Evolutionary conservation across 2,329 filamentous ascomycete genomes (phyloP).

Genomic region (Fusarium paranaense): DNA sequence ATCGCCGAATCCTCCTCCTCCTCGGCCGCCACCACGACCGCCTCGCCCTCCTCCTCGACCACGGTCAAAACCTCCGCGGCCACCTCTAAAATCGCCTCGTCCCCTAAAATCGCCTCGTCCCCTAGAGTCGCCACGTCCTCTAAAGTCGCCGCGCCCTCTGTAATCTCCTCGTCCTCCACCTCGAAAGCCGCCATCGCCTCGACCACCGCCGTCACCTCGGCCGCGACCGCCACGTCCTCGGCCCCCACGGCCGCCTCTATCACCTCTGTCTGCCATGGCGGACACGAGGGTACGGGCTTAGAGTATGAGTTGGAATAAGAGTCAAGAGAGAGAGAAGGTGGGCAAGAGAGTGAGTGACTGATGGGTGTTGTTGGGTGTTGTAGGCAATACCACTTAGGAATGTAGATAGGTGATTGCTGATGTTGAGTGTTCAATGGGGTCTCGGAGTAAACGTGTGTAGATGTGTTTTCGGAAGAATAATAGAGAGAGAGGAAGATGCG

Average conservation of each 20-base stretch:
- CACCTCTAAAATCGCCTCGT: conserved; percentile 8
- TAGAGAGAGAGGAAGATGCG: not conserved
- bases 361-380: not conserved
- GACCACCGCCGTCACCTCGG: conserved; percentile 17
- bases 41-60: conserved; percentile 41
- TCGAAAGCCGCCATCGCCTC: conserved; percentile 31
- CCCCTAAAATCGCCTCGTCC: not conserved
- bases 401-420: not conserved
- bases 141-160: conserved; percentile 30
- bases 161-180: too few relatives aligned
- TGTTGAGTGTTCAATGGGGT: not conserved
- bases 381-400: not conserved
- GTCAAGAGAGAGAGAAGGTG: not conserved
- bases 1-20: conserved; percentile 12
- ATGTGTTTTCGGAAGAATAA: not conserved
- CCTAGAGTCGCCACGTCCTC: conserved; percentile 9
- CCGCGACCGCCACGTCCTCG: conserved; percentile 4
- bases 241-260: conserved; percentile 41
- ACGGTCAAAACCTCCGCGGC: conserved; percentile 25
- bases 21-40: conserved; percentile 34
- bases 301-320: not conserved
- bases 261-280: conserved; percentile 45
- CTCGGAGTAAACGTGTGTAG: not conserved
- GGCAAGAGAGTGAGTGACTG: not conserved
- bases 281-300: not conserved